Percentiles rank a stretch among this genome's conserved stretches.
phyloP scores from a whole-genome alignment of 371 early-diverging fungal genomes.

The Rhizopus sp. region DNA sequence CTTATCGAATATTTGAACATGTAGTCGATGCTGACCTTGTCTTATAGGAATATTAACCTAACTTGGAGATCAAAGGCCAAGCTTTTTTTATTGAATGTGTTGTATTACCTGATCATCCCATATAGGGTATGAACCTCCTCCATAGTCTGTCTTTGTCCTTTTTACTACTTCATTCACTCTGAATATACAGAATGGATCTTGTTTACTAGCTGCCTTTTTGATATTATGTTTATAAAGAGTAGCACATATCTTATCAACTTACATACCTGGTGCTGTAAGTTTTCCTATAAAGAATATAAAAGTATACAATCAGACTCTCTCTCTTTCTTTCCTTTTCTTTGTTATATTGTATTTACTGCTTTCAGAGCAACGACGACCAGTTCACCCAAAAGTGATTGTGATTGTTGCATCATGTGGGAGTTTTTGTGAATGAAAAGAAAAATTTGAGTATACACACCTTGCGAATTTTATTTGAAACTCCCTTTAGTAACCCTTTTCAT shows the following conservation, averaged over 20 bases:
- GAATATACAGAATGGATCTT: conserved; percentile 31
- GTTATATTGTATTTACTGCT: conserved; percentile 19
- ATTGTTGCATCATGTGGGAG: neutral
- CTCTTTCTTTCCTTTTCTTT: neutral
- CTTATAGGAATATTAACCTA: conserved; percentile 28
- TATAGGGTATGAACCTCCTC: conserved; percentile 29
- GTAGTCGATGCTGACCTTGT: conserved; percentile 22
- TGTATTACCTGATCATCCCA: conserved; percentile 35
- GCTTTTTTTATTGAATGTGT: neutral
- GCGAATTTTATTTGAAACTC: neutral
- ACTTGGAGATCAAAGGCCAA: neutral
- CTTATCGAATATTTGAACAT: conserved; percentile 31
- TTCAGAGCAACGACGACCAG: conserved; percentile 30
- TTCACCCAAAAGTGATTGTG: conserved; percentile 15
- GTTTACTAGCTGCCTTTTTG: conserved; percentile 15
- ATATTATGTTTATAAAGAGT: neutral
- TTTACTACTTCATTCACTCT: conserved; percentile 19
- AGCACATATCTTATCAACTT: neutral
- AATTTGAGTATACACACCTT: neutral
- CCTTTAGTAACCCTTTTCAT: neutral
- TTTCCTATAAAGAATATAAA: conserved; percentile 15
- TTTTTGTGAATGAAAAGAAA: neutral
- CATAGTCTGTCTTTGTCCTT: conserved; percentile 22
- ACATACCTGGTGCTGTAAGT: conserved; percentile 25
- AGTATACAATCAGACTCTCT: neutral